A percentile compares a stretch with the other conserved stretches of the same genome.
These are phyloP conservation scores for Sarocladiaceae sp. DNA, from an alignment of 2,329 filamentous ascomycete genomes.

Conservation along the genomic window DNA sequence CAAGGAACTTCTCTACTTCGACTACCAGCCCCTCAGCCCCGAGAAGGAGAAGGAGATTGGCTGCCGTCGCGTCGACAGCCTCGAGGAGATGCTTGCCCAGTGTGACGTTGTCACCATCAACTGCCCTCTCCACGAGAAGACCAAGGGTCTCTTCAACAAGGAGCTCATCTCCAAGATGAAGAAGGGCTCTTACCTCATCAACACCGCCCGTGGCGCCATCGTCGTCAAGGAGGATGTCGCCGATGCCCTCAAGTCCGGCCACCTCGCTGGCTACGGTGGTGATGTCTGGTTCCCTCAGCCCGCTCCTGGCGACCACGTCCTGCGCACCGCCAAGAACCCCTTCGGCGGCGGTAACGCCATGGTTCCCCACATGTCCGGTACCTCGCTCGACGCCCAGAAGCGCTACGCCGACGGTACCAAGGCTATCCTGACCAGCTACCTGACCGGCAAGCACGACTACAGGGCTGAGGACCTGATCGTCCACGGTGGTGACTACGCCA, in stretches of 20 bases:
- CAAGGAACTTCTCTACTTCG: conserved; percentile 99
- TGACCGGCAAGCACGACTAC: conserved; percentile 83
- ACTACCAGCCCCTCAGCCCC: conserved; percentile 88
- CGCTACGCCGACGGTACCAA: conserved; percentile 85
- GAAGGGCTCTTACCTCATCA: conserved; percentile 93
- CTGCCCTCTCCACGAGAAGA: conserved; percentile 98
- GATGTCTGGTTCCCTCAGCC: conserved; percentile 98
- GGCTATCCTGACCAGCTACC: conserved; percentile 86
- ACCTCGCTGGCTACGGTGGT: conserved; percentile 82
- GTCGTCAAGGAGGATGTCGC: conserved; percentile 99
- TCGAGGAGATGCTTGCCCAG: conserved; percentile 91
- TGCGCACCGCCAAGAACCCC: conserved; percentile 88
- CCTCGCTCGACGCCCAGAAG: conserved; percentile 95
- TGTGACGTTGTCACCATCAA: conserved; percentile 99
- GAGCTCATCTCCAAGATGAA: conserved; percentile 99
- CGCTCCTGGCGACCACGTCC: conserved; percentile 84
- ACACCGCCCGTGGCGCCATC: conserved; percentile 97
- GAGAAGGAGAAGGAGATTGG: conserved; percentile 95
- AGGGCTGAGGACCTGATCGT: conserved; percentile 86
- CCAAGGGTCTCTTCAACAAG: conserved; percentile 95
- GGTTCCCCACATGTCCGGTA: conserved; percentile 98
- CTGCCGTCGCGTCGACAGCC: conserved; percentile 76
- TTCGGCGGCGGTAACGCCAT: conserved; percentile 97
- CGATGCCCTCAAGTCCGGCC: conserved; percentile 82
- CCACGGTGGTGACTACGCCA: conserved; percentile 83